A percentile compares a stretch with the other conserved stretches of the same genome.
These are phyloP conservation scores for Ceratocystis albifundus DNA, from an alignment of 2,329 filamentous ascomycete genomes.

Conservation along the genomic window DNA sequence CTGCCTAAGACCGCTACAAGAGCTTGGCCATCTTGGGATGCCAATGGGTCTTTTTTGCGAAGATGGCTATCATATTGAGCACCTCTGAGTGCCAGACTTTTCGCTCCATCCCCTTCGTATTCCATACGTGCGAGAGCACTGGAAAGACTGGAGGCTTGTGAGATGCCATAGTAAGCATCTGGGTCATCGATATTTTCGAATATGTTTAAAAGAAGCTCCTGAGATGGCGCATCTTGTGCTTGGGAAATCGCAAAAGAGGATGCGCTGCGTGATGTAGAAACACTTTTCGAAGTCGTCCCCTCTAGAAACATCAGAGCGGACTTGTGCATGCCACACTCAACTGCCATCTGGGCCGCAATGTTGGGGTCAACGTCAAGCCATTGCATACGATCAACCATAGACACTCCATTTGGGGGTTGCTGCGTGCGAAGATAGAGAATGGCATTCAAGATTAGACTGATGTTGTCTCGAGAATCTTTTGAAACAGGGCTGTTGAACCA, in stretches of 20 bases:
- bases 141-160: constrained; percentile 62
- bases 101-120: constrained; percentile 77
- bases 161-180: constrained; percentile 87
- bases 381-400: constrained; percentile 61
- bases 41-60: constrained; percentile 45
- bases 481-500: constrained; percentile 33
- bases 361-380: constrained; percentile 82
- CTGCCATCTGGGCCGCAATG: constrained; percentile 58
- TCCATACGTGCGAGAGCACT: constrained; percentile 74
- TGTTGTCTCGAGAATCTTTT: constrained; percentile 51
- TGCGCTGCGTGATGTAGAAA: constrained; percentile 38
- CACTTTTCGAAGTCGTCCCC: constrained; percentile 33
- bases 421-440: constrained; percentile 85
- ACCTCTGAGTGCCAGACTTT: constrained; percentile 79
- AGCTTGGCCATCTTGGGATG: constrained; percentile 51
- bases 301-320: constrained; percentile 77
- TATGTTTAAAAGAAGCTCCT: constrained; percentile 61
- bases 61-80: constrained; percentile 84
- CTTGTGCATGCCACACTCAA: constrained; percentile 72
- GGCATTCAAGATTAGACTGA: constrained; percentile 71
- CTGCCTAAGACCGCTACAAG: constrained; percentile 66
- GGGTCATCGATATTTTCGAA: constrained; percentile 92
- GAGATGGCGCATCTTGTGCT: constrained; percentile 27
- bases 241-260: constrained; percentile 53
- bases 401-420: constrained; percentile 59